Conservation (phyloP, 2,329 filamentous ascomycete genomes). For the Talaromyces rugulosus region DNA sequence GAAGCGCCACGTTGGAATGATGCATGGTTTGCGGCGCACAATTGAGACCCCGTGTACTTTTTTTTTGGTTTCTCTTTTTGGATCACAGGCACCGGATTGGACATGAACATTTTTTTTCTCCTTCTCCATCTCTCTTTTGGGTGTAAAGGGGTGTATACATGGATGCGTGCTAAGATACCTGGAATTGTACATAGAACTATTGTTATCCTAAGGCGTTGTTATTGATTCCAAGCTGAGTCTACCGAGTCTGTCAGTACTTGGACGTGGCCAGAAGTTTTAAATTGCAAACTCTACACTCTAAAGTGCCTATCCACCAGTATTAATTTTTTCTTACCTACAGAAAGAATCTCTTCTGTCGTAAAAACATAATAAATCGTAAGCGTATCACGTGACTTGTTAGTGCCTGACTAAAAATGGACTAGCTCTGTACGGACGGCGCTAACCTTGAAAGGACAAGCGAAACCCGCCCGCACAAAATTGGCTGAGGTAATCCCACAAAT, state of each 20-base stretch:
- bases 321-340: not conserved
- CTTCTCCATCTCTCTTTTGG: not conserved
- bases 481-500: slow-evolving; percentile 15
- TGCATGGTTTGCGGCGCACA: not conserved
- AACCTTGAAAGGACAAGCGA: slow-evolving; percentile 40
- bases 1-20: slow-evolving; percentile 34
- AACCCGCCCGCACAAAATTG: slow-evolving; percentile 23
- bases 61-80: not conserved
- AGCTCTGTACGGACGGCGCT: slow-evolving; percentile 33
- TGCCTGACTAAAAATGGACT: slow-evolving; percentile 16
- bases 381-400: not conserved
- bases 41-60: not conserved
- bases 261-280: not conserved
- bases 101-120: not conserved
- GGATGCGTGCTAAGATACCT: not conserved
- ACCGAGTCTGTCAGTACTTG: not conserved
- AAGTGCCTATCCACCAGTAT: not conserved
- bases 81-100: not conserved
- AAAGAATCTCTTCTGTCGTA: not conserved
- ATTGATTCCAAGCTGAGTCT: not conserved
- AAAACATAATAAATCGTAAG: too few species aligned
- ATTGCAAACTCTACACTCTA: not conserved
- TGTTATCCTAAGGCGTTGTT: not conserved
- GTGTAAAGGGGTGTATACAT: not conserved
- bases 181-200: not conserved